Evolutionary conservation across 2,329 filamentous ascomycete genomes (phyloP).

Genomic region (Ophiognomonia clavigignenti-juglandacearum): DNA sequence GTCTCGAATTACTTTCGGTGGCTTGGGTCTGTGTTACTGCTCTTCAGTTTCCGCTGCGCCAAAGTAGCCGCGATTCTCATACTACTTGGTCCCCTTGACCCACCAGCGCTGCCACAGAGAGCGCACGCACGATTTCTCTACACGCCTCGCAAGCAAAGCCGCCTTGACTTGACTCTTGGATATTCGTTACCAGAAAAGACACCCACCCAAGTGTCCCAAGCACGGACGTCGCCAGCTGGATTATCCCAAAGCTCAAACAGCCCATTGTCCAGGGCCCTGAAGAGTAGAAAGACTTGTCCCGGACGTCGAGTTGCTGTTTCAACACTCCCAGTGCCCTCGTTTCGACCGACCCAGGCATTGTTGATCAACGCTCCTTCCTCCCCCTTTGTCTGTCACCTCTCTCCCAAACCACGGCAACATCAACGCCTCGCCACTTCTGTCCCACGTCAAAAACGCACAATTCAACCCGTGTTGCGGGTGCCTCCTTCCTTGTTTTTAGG

Average conservation of each 20-base stretch:
- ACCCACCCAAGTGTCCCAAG: not conserved
- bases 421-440: slow-evolving; percentile 13
- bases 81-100: no score
- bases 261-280: no score
- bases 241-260: not conserved
- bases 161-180: slow-evolving; percentile 7
- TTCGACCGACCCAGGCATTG: slow-evolving; percentile 1
- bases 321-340: slow-evolving; percentile 1
- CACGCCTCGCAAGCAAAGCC: no score
- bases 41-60: not conserved
- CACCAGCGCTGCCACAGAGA: no score
- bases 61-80: slow-evolving; percentile 3
- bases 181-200: not conserved
- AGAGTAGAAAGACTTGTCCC: not conserved
- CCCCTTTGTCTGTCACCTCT: slow-evolving; percentile 9
- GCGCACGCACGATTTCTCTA: no score
- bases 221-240: not conserved
- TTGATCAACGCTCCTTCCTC: not conserved
- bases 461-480: no score
- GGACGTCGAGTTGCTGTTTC: slow-evolving; percentile 7
- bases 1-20: slow-evolving; percentile 11
- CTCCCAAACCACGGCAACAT: not conserved
- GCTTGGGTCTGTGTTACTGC: slow-evolving; percentile 8
- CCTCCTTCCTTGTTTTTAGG: slow-evolving; percentile 1
- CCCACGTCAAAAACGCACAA: slow-evolving; percentile 9